Base-by-base conservation (phyloP, 331 rosid species). In the Prunus yedoensis region DNA sequence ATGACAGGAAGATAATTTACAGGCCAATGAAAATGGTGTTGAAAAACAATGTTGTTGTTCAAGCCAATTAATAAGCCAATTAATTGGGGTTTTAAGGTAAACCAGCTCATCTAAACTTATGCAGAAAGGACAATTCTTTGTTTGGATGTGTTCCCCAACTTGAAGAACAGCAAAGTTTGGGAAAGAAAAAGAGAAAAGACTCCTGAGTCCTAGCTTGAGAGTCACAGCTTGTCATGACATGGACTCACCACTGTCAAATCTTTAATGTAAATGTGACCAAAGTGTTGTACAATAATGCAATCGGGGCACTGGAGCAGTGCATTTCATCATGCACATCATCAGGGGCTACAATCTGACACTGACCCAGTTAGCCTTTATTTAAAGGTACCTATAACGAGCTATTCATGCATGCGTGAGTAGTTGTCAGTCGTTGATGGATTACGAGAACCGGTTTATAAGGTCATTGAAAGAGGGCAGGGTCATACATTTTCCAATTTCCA, bases 31-130 rank as follows among this genome's bases (percentile, higher is more conserved):
- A 17, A 63, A 32, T 63, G 32, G 13, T 18, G 41, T 38, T 7
- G 7, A 38, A 38, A 38, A 38, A 38, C 9, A 38, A 38, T 38
- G 43, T 38, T 38, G 9, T 6, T 38, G 43, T 38, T 38, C 43
- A 38, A 6, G 3, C 54, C 63, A 21, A 20, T 20, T 74, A 14
- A 60, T 21, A 21, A 21, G 23, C 23, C 23, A 21, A 21, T 21
- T 21, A 21, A 21, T 8, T 21, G 23, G 7, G 3, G 3, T 38
- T 50, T 20, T 74, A 14, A 60, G 9, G 13, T 35, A 5, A 46
- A 64, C 63, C 54, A 61, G 81, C 72, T 66, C 67, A 68, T 43
- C 74, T 50, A 49, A 35, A 49, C 49, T n/a, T 50, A 30, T 57
- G 53, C 23, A 74, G 53, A 74, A 56, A 49, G 56, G 46, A 79